Evolutionary conservation across 805 yeast genomes (phyloP), one percentile per base, ranked within the genome.

Genomic region (Lachancea mirantina): DNA sequence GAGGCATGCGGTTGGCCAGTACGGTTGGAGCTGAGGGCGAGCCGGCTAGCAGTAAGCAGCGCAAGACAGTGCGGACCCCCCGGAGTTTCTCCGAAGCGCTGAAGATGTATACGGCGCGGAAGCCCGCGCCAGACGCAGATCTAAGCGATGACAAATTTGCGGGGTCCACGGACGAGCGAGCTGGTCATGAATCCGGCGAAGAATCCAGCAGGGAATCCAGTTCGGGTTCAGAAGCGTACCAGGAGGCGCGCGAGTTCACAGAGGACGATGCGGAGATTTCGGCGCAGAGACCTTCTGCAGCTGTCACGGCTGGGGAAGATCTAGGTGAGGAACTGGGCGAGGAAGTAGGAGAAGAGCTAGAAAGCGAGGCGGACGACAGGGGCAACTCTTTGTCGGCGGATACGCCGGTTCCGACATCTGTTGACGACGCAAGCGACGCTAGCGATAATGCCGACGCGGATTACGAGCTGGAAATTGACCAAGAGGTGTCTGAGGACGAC

Each of bases 31-130:
- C 23, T 8, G 14, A 8, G 6, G 23, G 31, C 14, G 31, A 28
- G 9, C 23, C 14, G n/a, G 76, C 76, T 7, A 77, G 71, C 49
- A 78, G 78, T 7, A 70, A 75, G 19, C 75, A 76, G 8, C 66
- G 71, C 6, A 72, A 72, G 48, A 65, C 78, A 1, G 75, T 76
- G 18, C n/a, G n/a, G n/a, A n/a, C n/a, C n/a, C 72, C 71, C 36
- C 68, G 64, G 45, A 73, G 71, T 37, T 52, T 70, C 41, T 63
- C 70, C 5, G 72, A 69, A 46, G 65, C 67, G 20, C 66, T 68
- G 36, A 65, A 61, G 37, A 56, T 49, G 45, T 56, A 56, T 34
- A 43, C 57, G 15, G 30, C 41, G 19, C 19, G 26, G n/a, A 34
- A 28, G 23, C 33, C 24, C 9, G 17, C 20, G 8, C 21, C 36